These are phyloP conservation scores for Elaeis guineensis DNA, from an alignment of 176 grass and related monocot genomes.

Conservation along the genomic window DNA sequence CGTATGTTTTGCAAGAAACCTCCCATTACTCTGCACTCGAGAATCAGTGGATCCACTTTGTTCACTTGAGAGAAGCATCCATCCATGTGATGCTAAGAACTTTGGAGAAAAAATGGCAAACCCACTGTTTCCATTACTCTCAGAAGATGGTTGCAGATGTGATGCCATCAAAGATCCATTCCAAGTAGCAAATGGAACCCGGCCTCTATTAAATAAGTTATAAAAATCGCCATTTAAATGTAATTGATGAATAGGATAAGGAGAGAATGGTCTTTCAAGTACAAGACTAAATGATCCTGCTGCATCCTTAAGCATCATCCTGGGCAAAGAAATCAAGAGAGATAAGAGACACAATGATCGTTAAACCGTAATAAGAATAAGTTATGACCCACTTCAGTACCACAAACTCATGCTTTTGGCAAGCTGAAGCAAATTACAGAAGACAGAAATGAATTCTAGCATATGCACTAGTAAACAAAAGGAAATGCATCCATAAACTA, in stretches of 20 bases:
- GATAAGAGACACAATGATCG: background rate
- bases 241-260: conserved; percentile 82
- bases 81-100: conserved; percentile 50
- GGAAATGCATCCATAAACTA: no score
- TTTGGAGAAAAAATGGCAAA: conserved; percentile 85
- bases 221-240: conserved; percentile 62
- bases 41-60: conserved; percentile 26
- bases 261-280: conserved; percentile 84
- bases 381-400: no score
- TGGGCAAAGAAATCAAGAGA: conserved; percentile 15
- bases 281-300: conserved; percentile 64
- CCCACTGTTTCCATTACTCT: conserved; percentile 38
- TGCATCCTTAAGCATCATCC: conserved; percentile 46
- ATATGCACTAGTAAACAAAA: no score
- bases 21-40: conserved; percentile 19
- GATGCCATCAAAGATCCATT: conserved; percentile 35
- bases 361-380: no score
- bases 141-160: conserved; percentile 27
- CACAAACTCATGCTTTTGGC: no score
- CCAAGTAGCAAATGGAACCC: conserved; percentile 57
- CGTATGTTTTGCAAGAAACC: conserved; percentile 27
- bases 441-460: no score
- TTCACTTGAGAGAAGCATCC: conserved; percentile 44
- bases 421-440: no score
- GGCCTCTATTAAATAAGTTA: conserved; percentile 78